Base-by-base conservation (phyloP, 208 protist species). In the Strigomonas oncopelti region DNA sequence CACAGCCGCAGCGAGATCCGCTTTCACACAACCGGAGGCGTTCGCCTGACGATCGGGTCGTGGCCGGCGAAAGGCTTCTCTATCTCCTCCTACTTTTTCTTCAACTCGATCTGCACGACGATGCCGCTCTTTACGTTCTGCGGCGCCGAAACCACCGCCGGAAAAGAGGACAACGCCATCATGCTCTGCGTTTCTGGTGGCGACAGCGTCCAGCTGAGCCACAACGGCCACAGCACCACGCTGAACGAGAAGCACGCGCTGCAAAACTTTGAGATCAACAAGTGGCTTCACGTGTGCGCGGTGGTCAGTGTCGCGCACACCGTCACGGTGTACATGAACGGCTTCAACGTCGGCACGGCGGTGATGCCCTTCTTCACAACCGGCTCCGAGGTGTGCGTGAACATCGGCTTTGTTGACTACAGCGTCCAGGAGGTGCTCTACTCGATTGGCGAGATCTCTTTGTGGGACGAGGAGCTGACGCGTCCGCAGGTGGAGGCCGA, bases 401-500 rank as follows among this genome's bases (percentile, higher is more conserved):
- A 90, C 45, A 65, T 95, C 28, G 90, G 90, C 22, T 82, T 78
- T 65, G 81, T 82, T 13, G 68, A 77, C 65, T 64, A 46, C 20
- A n/a, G 54, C 22, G 71, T 88, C 32, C 51, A 69, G 0, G 75
- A 75, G 22, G 61, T 77, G 32, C 68, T 87, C 38, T 95, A 81
- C 66, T 87, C 84, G 20, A 82, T 93, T 63, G 77, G 90, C 13
- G 77, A 83, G 28, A 76, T 93, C 22, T 59, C 63, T 18, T 18
- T 96, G 4, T 96, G 86, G 85, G 84, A 83, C 25, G 75, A 87
- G 42, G 81, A 89, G 64, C 74, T 96, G 45, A 89, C 71, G 25
- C 52, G 52, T 22, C 58, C 74, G 4, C 84, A 96, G 70, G 83
- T 96, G 29, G 81, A 90, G 69, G 84, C 84, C 24, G 72, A 87